Evolutionary conservation across 1,284 basidiomycete species (phyloP), one percentile per base, ranked within the genome.

Genomic region (Heterobasidion parviporum): DNA sequence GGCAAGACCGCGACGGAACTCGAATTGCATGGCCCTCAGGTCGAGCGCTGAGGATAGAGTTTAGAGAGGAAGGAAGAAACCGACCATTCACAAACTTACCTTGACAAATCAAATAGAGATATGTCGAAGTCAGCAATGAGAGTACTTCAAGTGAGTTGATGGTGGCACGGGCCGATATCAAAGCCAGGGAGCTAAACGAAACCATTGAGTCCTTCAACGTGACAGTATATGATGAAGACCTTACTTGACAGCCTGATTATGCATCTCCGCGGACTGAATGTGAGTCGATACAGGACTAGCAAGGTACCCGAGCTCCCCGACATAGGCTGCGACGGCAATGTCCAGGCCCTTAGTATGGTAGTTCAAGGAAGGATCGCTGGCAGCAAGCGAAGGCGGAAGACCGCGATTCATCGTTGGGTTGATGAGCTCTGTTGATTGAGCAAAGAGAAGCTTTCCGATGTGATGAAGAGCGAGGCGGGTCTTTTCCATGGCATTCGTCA

Each of bases 401-500:
- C 91, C 91, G 50, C 85, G 83, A 70, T 92, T 93, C 87, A 92
- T 90, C 7, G 74, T 61, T 15, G 87, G 87, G 69, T 93, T 92
- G 63, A 89, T 74, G 32, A 94, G 76, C 68, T 95, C 92, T 0
- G 92, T 89, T 64, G 83, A 79, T 67, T 95, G 92, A 15, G 89
- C 79, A 68, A 93, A 94, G 57, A 91, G 72, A 51, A 94, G 72
- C 69, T 92, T 91, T 58, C 91, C 92, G 56, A 94, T 79, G 63
- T 92, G 89, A 61, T 91, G 82, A 34, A 94, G 73, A 3, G 87
- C 79, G 45, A 94, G 80, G 16, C 92, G 85, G 5, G 89, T 88
- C 68, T 92, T 90, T 68, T 94, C 92, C 85, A 94, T 92, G 6
- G 87, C 85, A 57, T 91, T 92, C 7, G 91, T 90, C 54, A 94